Conservation (phyloP, 192 early-diverging fungal genomes). For the Thamnidium elegans region DNA sequence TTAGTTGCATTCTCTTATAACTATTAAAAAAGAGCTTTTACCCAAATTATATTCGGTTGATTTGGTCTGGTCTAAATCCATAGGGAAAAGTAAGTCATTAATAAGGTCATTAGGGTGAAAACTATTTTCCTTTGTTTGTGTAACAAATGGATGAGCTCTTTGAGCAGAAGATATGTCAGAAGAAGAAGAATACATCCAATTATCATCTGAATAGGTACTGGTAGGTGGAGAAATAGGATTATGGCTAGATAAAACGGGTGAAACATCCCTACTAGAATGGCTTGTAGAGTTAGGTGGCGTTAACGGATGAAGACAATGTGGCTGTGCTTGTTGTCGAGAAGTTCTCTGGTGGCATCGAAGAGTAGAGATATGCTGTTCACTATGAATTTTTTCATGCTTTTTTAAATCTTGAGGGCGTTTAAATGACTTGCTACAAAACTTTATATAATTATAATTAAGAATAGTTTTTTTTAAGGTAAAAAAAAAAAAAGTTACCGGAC, state of each 20-base stretch:
- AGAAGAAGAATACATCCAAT: constrained; percentile 14
- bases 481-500: constrained; percentile 49
- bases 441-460: not conserved
- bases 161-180: not conserved
- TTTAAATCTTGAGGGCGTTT: constrained; percentile 93
- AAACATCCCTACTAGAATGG: constrained; percentile 21
- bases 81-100: constrained; percentile 10
- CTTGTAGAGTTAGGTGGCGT: constrained; percentile 22
- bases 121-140: not conserved
- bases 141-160: not conserved
- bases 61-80: not conserved
- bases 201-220: constrained; percentile 29
- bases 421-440: constrained; percentile 78
- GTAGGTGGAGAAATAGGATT: constrained; percentile 39
- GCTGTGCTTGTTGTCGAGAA: not conserved
- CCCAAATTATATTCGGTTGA: constrained; percentile 3
- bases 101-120: constrained; percentile 7
- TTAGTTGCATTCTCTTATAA: too few relatives aligned
- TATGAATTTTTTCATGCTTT: constrained; percentile 88
- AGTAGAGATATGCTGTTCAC: constrained; percentile 36
- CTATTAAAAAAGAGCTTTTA: too few relatives aligned
- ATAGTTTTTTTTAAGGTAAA: not conserved
- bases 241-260: constrained; percentile 17
- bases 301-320: not conserved
- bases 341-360: constrained; percentile 2